Evolutionary conservation across 176 grass and related monocot species (phyloP).

Genomic region (Juncus inflexus): DNA sequence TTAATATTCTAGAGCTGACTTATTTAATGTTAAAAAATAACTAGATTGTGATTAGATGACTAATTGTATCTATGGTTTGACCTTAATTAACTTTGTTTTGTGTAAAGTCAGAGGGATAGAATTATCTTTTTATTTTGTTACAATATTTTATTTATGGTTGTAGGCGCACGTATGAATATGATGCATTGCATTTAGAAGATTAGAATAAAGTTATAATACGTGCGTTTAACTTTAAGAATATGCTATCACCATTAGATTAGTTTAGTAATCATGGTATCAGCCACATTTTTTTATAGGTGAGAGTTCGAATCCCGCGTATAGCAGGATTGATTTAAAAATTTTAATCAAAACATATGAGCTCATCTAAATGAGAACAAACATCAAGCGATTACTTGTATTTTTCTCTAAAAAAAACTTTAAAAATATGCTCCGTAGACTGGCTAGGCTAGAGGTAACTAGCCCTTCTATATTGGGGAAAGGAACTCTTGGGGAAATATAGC

Average conservation of each 20-base stretch:
- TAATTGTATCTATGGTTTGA: neutral
- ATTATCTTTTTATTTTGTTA: slow-evolving; percentile 3
- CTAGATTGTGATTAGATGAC: slow-evolving; percentile 4
- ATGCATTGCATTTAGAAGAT: neutral
- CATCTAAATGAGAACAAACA: no score
- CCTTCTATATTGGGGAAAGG: neutral
- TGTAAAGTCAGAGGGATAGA: slow-evolving; percentile 3
- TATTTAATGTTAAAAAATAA: slow-evolving; percentile 17
- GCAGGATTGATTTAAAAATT: no score
- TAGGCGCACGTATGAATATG: neutral
- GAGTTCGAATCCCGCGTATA: no score
- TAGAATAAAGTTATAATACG: neutral
- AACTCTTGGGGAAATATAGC: neutral
- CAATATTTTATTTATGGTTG: slow-evolving; percentile 10
- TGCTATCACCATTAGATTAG: no score
- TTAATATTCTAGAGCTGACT: slow-evolving; percentile 14
- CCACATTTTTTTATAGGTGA: no score
- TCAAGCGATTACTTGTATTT: no score
- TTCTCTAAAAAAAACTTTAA: no score
- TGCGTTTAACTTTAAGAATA: slow-evolving; percentile 8
- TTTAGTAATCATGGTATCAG: no score
- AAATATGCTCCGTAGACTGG: slow-evolving; percentile 3
- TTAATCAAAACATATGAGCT: no score
- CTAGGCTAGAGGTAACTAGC: slow-evolving; percentile 2
- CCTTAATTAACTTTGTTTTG: neutral